Evolutionary conservation across 177 flowering plant genomes (phyloP), one percentile per base, ranked within the genome.

Genomic region (Vitis hybrid): DNA sequence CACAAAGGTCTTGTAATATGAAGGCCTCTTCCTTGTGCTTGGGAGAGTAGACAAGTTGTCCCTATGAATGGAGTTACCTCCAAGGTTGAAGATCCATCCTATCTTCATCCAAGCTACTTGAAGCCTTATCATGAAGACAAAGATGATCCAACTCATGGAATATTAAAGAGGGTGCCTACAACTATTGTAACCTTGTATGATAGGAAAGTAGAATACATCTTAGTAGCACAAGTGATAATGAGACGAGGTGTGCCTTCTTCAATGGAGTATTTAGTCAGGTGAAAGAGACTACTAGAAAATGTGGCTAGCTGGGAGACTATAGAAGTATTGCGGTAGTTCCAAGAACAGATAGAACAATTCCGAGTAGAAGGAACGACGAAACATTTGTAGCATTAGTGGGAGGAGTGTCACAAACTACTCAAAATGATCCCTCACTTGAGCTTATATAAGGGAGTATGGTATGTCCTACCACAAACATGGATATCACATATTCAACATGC

Each of bases 71-170:
- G 72, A 69, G 4, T 5, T 45, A 31, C 56, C 56, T 5, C 2
- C 15, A 14, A 16, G 3, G 11, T 7, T 63, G 10, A 33, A 45
- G 51, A 60, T 69, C 6, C 64, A 59, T 45, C 65, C 16, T 2
- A 19, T 69, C 45, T 69, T 60, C 64, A 69, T 61, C 56, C 5
- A 22, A 60, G 64, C 2, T 2, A 22, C 3, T 16, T 69, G 10
- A 69, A 60, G 16, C 65, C 65, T 10, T 69, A 45, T 50, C 64
- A 59, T 45, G 18, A 3, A 48, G 71, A 69, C 16, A 16, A 10
- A 1, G 67, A 64, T 4, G 67, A 64, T 3, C 67, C 26, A 3
- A 51, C 31, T 2, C 18, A 56, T 19, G 31, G 51, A 16, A 45
- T n/a, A 19, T 50, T 29, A n/a, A 6, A 48, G 18, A n/a, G 67